phyloP scores from a whole-genome alignment of 1,139 yeast genomes.

The Martiniozyma asiatica region DNA sequence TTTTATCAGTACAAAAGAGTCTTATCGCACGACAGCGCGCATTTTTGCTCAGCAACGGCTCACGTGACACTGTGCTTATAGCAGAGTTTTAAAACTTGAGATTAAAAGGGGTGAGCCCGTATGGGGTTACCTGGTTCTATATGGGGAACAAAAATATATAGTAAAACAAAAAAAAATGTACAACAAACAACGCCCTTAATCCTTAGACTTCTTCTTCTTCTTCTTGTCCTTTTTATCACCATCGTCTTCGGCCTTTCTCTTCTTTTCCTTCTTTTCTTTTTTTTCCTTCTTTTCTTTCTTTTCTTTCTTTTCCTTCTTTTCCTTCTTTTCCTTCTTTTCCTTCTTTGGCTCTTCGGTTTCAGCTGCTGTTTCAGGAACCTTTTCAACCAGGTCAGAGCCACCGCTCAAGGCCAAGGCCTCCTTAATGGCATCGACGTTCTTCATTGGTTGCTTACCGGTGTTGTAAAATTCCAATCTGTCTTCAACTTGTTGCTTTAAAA shows the following conservation, averaged over 20 bases:
- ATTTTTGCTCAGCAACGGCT: no score
- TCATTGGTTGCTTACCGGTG: constrained; percentile 93
- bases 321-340: constrained; percentile 35
- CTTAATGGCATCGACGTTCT: constrained; percentile 87
- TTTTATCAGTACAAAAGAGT: no score
- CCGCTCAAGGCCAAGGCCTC: constrained; percentile 72
- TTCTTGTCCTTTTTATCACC: constrained; percentile 37
- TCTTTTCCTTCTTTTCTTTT: constrained; percentile 37
- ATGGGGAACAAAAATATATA: no score
- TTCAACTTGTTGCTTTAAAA: constrained; percentile 92
- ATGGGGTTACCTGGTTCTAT: no score
- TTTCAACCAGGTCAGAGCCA: constrained; percentile 30
- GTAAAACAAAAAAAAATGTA: no score
- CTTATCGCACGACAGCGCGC: no score
- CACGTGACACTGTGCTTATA: no score
- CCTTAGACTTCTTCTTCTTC: constrained; percentile 23
- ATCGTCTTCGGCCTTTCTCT: constrained; percentile 35
- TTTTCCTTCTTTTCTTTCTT: constrained; percentile 37
- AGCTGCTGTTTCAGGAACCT: constrained; percentile 44
- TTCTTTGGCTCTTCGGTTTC: constrained; percentile 44
- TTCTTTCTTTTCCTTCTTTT: constrained; percentile 36
- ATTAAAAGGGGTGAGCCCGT: no score
- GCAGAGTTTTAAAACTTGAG: no score
- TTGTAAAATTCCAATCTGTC: constrained; percentile 94
- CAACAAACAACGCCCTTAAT: no score